phyloP scores from a whole-genome alignment of 2,329 filamentous ascomycete species.

The Coleophoma cylindrospora region DNA sequence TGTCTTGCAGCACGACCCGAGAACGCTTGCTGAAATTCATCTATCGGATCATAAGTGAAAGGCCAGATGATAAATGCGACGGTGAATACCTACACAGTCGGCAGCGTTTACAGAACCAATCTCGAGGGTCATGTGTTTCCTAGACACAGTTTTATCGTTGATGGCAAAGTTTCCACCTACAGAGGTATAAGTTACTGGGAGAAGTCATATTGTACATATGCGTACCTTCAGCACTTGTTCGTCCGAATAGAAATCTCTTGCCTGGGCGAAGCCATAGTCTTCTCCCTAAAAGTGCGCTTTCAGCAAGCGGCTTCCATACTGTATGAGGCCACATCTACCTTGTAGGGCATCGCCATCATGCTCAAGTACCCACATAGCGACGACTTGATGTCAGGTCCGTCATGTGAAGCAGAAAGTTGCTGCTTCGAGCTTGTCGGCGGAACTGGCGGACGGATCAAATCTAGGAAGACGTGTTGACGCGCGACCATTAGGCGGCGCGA shows the following conservation, averaged over 20 bases:
- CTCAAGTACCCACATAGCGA: conserved; percentile 47
- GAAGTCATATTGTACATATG: conserved; percentile 5
- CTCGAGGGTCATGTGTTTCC: conserved; percentile 78
- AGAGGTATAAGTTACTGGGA: conserved; percentile 7
- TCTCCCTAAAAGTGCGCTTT: conserved; percentile 43
- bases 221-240: conserved; percentile 64
- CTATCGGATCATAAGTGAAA: conserved; percentile 10
- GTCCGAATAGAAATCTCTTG: conserved; percentile 79
- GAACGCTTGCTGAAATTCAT: conserved; percentile 45
- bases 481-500: not conserved
- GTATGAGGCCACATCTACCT: conserved; percentile 23
- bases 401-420: too few species aligned
- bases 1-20: conserved; percentile 68
- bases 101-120: conserved; percentile 61
- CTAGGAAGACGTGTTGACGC: not conserved
- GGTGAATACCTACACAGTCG: conserved; percentile 54
- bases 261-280: conserved; percentile 82
- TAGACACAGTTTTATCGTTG: conserved; percentile 76
- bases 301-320: too few species aligned
- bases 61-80: not conserved
- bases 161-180: conserved; percentile 64
- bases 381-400: too few species aligned
- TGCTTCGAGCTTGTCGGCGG: too few species aligned
- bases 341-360: conserved; percentile 49
- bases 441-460: too few species aligned